Conservation (phyloP, 1,139 yeast genomes). For the Schwanniomyces etchellsii region DNA sequence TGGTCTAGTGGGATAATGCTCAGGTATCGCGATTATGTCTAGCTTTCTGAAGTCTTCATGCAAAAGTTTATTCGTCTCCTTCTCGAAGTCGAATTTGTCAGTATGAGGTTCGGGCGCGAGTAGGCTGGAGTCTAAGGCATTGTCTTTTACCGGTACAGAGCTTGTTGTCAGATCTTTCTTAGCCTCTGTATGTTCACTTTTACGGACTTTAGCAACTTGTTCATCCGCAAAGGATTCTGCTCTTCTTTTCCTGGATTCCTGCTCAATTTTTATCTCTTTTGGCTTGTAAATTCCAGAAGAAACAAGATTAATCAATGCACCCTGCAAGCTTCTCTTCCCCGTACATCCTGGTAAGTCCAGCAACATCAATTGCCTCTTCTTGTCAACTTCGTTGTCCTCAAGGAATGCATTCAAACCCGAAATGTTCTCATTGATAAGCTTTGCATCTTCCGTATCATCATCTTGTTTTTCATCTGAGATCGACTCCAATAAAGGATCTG, state of each 20-base stretch:
- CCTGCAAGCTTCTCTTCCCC: conserved; percentile 2
- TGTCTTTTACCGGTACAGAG: neutral
- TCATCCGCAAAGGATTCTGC: conserved; percentile 3
- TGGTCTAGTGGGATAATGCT: conserved; percentile 37
- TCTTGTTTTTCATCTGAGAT: neutral
- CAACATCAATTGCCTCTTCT: conserved; percentile 2
- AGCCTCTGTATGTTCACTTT: too few species aligned
- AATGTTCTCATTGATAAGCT: neutral
- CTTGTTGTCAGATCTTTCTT: neutral
- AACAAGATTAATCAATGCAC: conserved; percentile 2
- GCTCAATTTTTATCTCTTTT: neutral
- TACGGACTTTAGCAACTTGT: conserved; percentile 1
- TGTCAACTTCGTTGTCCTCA: conserved; percentile 4
- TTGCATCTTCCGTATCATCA: neutral
- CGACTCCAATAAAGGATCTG: conserved; percentile 1
- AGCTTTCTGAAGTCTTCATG: conserved; percentile 24
- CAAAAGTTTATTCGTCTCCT: conserved; percentile 20
- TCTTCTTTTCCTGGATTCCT: conserved; percentile 2
- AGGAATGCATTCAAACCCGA: conserved; percentile 2
- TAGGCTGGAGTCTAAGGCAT: neutral
- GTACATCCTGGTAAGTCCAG: conserved; percentile 1
- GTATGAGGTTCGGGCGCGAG: neutral
- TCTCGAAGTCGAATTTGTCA: conserved; percentile 9
- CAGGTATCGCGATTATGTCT: conserved; percentile 38
- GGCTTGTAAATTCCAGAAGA: conserved; percentile 1